Conservation (phyloP, 352 stramenopile genomes). For the Phytophthora pini region DNA sequence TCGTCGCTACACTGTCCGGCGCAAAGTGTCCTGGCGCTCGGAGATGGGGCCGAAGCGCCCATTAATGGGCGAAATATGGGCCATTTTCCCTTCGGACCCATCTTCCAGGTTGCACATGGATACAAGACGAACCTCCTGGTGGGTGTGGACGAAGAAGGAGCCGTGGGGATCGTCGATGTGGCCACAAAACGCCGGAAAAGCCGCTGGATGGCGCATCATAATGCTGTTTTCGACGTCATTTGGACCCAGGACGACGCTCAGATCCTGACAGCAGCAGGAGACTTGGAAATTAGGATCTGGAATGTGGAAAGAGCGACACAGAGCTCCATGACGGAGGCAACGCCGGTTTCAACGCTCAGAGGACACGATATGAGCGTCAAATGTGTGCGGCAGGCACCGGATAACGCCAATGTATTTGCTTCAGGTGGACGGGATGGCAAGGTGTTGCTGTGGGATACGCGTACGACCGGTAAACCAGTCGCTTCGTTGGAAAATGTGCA, state of each 20-base stretch:
- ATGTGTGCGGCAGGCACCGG: constrained; percentile 60
- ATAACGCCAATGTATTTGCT: constrained; percentile 48
- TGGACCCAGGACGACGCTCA: constrained; percentile 58
- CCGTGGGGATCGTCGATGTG: constrained; percentile 49
- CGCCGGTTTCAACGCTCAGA: constrained; percentile 41
- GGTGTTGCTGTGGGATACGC: constrained; percentile 70
- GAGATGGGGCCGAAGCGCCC: constrained; percentile 10
- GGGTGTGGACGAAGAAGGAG: constrained; percentile 66
- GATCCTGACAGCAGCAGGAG: constrained; percentile 67
- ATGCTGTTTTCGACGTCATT: constrained; percentile 76
- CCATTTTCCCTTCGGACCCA: constrained; percentile 32
- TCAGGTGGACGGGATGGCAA: constrained; percentile 68
- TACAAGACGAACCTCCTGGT: constrained; percentile 41
- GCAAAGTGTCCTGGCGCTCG: constrained; percentile 29
- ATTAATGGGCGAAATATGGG: constrained; percentile 17
- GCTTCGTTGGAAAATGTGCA: constrained; percentile 48
- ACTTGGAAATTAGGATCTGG: constrained; percentile 61
- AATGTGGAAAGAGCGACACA: constrained; percentile 48
- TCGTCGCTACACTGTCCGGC: constrained; percentile 42
- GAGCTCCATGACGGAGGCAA: constrained; percentile 6
- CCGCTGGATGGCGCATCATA: constrained; percentile 62
- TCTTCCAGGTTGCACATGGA: constrained; percentile 65
- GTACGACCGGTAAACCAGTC: constrained; percentile 35
- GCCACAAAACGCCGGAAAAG: constrained; percentile 30
- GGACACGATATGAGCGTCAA: constrained; percentile 82